These are phyloP conservation scores for Phytomonas francai DNA, from an alignment of 208 protist genomes.

Conservation along the genomic window DNA sequence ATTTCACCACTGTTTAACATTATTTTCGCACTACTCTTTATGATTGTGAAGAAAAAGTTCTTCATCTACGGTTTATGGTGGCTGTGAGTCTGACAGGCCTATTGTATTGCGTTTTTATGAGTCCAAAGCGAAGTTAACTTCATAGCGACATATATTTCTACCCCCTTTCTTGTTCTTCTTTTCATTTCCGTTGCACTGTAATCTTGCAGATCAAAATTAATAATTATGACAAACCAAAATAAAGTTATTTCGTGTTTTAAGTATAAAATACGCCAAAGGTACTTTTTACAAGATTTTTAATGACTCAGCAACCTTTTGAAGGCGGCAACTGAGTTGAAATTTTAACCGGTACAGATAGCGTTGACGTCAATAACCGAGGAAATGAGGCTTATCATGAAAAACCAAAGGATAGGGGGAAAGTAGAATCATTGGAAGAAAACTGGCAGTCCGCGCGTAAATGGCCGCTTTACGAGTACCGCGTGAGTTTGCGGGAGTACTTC, in stretches of 20 bases:
- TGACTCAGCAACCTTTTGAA: too few relatives aligned
- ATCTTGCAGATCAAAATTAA: not conserved
- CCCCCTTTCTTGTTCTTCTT: not conserved
- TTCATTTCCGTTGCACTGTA: not conserved
- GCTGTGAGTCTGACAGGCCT: not conserved
- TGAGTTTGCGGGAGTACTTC: slow-evolving; percentile 32
- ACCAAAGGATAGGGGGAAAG: not conserved
- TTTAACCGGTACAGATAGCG: not conserved
- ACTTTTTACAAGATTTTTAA: too few relatives aligned
- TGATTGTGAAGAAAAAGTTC: not conserved
- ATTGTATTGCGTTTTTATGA: not conserved
- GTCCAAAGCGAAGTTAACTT: too few relatives aligned
- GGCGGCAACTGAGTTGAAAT: too few relatives aligned
- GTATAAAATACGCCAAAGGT: too few relatives aligned
- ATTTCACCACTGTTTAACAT: not conserved
- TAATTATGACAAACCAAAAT: not conserved
- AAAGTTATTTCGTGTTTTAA: not conserved
- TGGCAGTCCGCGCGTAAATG: slow-evolving; percentile 8
- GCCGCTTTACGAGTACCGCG: slow-evolving; percentile 24
- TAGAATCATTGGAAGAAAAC: not conserved
- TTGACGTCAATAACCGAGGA: not conserved
- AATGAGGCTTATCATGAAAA: not conserved
- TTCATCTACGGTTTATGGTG: not conserved
- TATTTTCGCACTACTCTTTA: not conserved
- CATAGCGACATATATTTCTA: not conserved